Evolutionary conservation across 2,329 filamentous ascomycete species (phyloP).

Genomic region (Cladosporium sp.): DNA sequence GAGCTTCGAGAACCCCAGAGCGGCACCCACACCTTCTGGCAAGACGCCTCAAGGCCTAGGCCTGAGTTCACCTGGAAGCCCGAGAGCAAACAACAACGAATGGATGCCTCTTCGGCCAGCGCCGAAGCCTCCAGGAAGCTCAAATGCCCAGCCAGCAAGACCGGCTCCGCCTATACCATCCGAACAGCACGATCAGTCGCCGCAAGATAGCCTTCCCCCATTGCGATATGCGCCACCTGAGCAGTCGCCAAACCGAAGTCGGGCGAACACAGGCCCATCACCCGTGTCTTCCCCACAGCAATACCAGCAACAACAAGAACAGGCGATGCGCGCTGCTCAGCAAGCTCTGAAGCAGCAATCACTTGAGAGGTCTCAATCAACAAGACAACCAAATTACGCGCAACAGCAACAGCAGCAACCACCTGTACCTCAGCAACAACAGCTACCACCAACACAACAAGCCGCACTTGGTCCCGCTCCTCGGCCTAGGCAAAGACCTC

Average conservation of each 20-base stretch:
- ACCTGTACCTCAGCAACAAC: conserved; percentile 23
- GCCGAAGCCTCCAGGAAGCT: conserved; percentile 68
- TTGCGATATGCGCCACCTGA: conserved; percentile 1
- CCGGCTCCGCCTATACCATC: conserved; percentile 39
- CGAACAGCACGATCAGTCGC: conserved; percentile 1
- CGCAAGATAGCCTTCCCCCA: conserved; percentile 4
- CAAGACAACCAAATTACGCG: conserved; percentile 52
- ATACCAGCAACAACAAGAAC: conserved; percentile 72
- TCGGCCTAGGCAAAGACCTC: conserved; percentile 69
- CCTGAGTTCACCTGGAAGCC: conserved; percentile 39
- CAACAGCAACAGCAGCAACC: conserved; percentile 44
- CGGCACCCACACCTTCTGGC: conserved; percentile 56
- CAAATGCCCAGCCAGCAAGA: conserved; percentile 44
- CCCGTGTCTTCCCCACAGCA: conserved; percentile 40
- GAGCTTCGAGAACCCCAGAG: conserved; percentile 95
- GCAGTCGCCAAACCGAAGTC: conserved; percentile 33
- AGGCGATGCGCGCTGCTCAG: conserved; percentile 74
- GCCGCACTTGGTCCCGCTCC: conserved; percentile 52
- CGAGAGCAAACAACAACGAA: conserved; percentile 37
- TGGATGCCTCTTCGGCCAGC: conserved; percentile 68
- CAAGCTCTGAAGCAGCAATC: conserved; percentile 65
- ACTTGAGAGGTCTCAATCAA: conserved; percentile 57
- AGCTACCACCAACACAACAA: conserved; percentile 40
- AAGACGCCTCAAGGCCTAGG: conserved; percentile 29
- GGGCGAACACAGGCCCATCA: conserved; percentile 45